Base-by-base conservation (phyloP, 768 basidiomycete genomes). In the Naganishia friedmannii region DNA sequence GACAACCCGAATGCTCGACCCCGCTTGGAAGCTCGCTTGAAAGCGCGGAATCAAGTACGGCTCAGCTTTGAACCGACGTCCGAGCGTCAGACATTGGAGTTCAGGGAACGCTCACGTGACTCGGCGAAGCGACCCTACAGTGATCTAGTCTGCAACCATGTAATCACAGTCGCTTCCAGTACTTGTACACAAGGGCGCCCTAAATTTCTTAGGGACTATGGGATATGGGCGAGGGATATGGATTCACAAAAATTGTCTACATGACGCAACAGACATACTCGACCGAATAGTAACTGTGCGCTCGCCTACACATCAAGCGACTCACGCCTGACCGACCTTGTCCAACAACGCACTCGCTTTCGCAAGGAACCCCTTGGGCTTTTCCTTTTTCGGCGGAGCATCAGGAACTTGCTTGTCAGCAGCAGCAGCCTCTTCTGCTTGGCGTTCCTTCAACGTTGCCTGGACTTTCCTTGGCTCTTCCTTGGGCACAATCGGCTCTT, bases 261-360 rank as follows among this genome's bases (percentile, higher is more conserved):
- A 42, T 8, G 15, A 42, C 42, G n/a, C n/a, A n/a, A n/a, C n/a
- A n/a, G n/a, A n/a, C n/a, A n/a, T n/a, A n/a, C n/a, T n/a, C n/a
- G n/a, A n/a, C n/a, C n/a, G n/a, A n/a, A n/a, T n/a, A n/a, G n/a
- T n/a, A n/a, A n/a, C n/a, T n/a, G n/a, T n/a, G n/a, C 48, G 23
- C n/a, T n/a, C 48, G 4, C n/a, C 48, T 51, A 26, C 48, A 21
- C n/a, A 17, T 46, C 48, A 21, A 51, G 23, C 48, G 23, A n/a
- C 48, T 51, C 48, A 63, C 0, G 60, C 60, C 29, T 63, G 39
- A 26, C 60, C 60, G 42, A 63, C 60, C 60, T 63, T 63, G 60
- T 63, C 39, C 39, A 63, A 17, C 39, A 63, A 21, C 23, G 39
- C 60, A 29, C 42, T 63, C 26, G 60, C 60, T n/a, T 63, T 63